Conservation (phyloP, 352 stramenopile genomes). For the Stephanocyclus meneghinianus region DNA sequence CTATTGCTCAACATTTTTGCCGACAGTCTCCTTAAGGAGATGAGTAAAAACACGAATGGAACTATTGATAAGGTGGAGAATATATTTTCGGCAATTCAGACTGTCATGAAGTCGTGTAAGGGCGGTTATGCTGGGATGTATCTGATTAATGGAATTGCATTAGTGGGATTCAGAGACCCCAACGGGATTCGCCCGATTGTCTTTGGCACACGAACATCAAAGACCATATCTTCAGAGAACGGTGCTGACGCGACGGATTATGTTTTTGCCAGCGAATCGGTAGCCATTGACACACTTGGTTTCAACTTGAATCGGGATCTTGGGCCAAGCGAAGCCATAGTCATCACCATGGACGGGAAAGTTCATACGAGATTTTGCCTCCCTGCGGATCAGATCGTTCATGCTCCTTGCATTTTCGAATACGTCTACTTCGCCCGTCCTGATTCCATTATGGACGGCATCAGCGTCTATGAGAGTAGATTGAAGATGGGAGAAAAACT, state of each 20-base stretch:
- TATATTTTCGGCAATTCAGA: slow-evolving; percentile 76
- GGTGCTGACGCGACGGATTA: slow-evolving; percentile 86
- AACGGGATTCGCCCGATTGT: slow-evolving; percentile 96
- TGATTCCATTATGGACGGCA: slow-evolving; percentile 98
- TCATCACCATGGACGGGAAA: slow-evolving; percentile 88
- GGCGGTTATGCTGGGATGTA: slow-evolving; percentile 96
- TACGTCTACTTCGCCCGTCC: slow-evolving; percentile 99
- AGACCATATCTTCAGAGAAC: slow-evolving; percentile 17
- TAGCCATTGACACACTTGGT: slow-evolving; percentile 97
- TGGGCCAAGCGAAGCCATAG: slow-evolving; percentile 93
- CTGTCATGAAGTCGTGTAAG: slow-evolving; percentile 92
- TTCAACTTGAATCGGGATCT: slow-evolving; percentile 95
- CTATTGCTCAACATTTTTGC: slow-evolving; percentile 98
- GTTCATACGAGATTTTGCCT: slow-evolving; percentile 88
- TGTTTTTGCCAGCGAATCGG: slow-evolving; percentile 94
- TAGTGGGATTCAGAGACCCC: slow-evolving; percentile 97
- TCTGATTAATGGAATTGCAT: slow-evolving; percentile 95
- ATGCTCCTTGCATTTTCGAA: slow-evolving; percentile 99
- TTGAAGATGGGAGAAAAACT: slow-evolving; percentile 98
- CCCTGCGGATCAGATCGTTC: slow-evolving; percentile 45
- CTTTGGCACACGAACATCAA: slow-evolving; percentile 87
- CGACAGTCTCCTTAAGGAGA: slow-evolving; percentile 87
- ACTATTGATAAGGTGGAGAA: slow-evolving; percentile 57
- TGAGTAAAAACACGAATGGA: slow-evolving; percentile 14
- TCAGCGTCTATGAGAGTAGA: slow-evolving; percentile 96